Evolutionary conservation across 768 basidiomycete genomes (phyloP).

Genomic region (Podaxis mareebaensis): DNA sequence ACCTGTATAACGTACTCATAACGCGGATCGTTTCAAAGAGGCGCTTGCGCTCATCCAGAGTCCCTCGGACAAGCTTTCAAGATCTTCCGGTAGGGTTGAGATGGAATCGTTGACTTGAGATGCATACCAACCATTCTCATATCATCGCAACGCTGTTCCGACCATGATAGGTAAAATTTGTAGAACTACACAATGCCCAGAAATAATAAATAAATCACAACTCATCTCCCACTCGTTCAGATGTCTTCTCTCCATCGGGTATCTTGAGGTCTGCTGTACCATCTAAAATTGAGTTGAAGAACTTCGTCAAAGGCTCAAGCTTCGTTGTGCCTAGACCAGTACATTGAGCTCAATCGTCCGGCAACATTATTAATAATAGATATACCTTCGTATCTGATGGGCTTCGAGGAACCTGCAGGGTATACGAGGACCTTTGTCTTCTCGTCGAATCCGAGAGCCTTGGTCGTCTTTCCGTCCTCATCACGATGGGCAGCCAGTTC

Average conservation of each 20-base stretch:
- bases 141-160: neutral
- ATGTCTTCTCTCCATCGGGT: neutral
- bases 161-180: neutral
- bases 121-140: too few relatives aligned
- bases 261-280: slow-evolving; percentile 57
- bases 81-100: too few relatives aligned
- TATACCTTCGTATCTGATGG: slow-evolving; percentile 69
- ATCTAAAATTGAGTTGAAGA: slow-evolving; percentile 70
- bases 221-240: slow-evolving; percentile 18
- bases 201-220: slow-evolving; percentile 10
- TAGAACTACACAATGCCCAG: slow-evolving; percentile 12
- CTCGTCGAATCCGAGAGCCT: slow-evolving; percentile 48
- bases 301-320: slow-evolving; percentile 70
- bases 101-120: too few relatives aligned
- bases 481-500: slow-evolving; percentile 67
- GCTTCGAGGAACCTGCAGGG: slow-evolving; percentile 54
- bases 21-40: too few relatives aligned
- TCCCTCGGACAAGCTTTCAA: too few relatives aligned
- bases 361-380: neutral
- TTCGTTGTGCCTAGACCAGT: slow-evolving; percentile 60
- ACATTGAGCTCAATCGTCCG: neutral
- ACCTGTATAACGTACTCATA: too few relatives aligned
- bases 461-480: slow-evolving; percentile 59
- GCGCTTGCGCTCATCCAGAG: too few relatives aligned
- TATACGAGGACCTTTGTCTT: slow-evolving; percentile 73